Base-by-base conservation (phyloP, 2,329 filamentous ascomycete species). In the Penicillium hordei region DNA sequence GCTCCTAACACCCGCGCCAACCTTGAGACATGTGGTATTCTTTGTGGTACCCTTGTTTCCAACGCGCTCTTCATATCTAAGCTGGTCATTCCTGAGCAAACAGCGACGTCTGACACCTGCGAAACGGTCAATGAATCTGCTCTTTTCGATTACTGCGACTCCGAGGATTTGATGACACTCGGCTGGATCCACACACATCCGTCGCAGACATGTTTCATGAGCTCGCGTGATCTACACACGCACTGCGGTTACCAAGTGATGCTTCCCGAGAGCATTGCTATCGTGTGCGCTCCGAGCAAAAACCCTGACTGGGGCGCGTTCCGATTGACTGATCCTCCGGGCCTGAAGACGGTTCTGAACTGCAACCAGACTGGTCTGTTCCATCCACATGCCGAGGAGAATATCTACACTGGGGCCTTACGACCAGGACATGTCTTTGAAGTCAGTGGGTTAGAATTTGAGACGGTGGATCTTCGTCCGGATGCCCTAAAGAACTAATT, bases 161-260 rank as follows among this genome's bases (percentile, higher is more conserved):
- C 82, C 5, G 86, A 96, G 69, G 90, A 95, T 60, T 76, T 97
- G 36, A 85, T 96, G 74, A 86, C 96, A 52, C 82, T 96, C 5
- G 93, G 93, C 39, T 99, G 94, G 94, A 99, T 99, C 60, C 94
- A 99, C 72, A 99, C 94, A 0, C 94, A 99, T 73, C 94, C 94
- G 0, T 91, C 89, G 0, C 94, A 99, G 77, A 95, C 91, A 0
- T 99, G 94, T 75, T 99, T 99, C 73, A 95, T 99, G 90, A 96
- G 91, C 72, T 94, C 89, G 48, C 82, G 93, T 49, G 94, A 99
- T 71, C 72, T 97, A 64, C 94, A 99, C 71, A 99, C 95, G 0
- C 93, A 96, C 70, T 88, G 88, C 3, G 92, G 92, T 12, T 97
- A 97, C 72, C 94, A 99, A 75, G 87, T 94, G 59, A 97, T 97